phyloP scores from a whole-genome alignment of 441 rosid genomes.

The Sinapis alba region DNA sequence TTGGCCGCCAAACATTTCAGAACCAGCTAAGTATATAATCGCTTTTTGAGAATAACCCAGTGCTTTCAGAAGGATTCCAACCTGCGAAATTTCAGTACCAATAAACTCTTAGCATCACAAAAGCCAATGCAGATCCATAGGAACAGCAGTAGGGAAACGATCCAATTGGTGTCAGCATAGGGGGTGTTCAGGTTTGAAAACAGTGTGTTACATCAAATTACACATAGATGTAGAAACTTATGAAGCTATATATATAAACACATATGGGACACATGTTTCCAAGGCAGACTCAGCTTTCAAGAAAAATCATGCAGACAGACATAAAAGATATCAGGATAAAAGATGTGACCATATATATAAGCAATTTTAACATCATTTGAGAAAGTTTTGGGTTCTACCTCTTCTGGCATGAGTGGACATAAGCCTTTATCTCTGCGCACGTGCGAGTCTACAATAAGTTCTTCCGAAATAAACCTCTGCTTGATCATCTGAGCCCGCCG shows the following conservation, averaged over 20 bases:
- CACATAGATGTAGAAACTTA: neutral
- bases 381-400: conserved; percentile 55
- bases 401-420: conserved; percentile 99
- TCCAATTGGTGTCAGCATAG: conserved; percentile 19
- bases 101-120: conserved; percentile 20
- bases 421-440: conserved; percentile 77
- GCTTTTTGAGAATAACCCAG: conserved; percentile 90
- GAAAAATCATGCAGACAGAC: conserved; percentile 12
- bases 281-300: conserved; percentile 7
- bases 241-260: neutral
- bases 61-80: conserved; percentile 90
- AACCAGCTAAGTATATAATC: conserved; percentile 89
- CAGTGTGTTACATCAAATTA: conserved; percentile 13
- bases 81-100: conserved; percentile 56
- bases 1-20: conserved; percentile 96
- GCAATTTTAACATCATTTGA: conserved; percentile 26
- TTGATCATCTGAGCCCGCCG: conserved; percentile 91
- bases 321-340: conserved; percentile 3
- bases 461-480: conserved; percentile 67
- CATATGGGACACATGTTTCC: conserved; percentile 11
- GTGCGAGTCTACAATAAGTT: conserved; percentile 64
- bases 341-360: neutral
- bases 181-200: conserved; percentile 6
- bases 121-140: conserved; percentile 14
- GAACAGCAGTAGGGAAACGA: conserved; percentile 4